Conservation (phyloP, 192 early-diverging fungal genomes). For the Irineochytrium annulatum region DNA sequence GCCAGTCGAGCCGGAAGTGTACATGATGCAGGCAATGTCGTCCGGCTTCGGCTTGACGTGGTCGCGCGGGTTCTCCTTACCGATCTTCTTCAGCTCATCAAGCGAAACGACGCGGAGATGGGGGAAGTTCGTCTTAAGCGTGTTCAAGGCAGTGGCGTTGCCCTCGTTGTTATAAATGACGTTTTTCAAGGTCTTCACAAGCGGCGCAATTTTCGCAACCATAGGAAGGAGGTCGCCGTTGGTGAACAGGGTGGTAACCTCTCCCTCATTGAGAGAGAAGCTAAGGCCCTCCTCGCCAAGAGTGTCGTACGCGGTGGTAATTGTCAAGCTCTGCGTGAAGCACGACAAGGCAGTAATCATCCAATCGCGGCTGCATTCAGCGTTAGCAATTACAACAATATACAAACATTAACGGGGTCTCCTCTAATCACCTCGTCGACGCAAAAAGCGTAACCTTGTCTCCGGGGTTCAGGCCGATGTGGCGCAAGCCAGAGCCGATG, state of each 20-base stretch:
- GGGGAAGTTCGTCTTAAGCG: background rate
- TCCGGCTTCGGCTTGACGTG: slow-evolving; percentile 55
- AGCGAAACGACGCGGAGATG: slow-evolving; percentile 50
- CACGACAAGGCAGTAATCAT: slow-evolving; percentile 56
- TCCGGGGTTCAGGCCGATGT: slow-evolving; percentile 53
- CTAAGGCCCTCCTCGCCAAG: slow-evolving; percentile 79
- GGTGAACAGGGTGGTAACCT: slow-evolving; percentile 68
- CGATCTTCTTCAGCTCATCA: slow-evolving; percentile 63
- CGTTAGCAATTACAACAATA: no score
- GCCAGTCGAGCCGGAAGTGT: slow-evolving; percentile 57
- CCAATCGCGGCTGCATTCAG: slow-evolving; percentile 58
- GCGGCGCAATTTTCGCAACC: slow-evolving; percentile 54
- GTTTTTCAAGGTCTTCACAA: slow-evolving; percentile 57
- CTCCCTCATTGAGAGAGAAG: slow-evolving; percentile 80
- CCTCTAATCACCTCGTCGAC: slow-evolving; percentile 29
- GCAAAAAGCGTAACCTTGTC: slow-evolving; percentile 48
- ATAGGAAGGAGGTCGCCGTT: slow-evolving; percentile 67
- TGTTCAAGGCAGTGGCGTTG: slow-evolving; percentile 20
- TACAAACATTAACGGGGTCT: no score
- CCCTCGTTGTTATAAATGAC: slow-evolving; percentile 70
- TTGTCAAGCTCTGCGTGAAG: slow-evolving; percentile 66
- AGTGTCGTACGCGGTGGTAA: slow-evolving; percentile 74
- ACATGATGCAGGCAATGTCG: slow-evolving; percentile 56
- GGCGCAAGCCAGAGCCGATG: slow-evolving; percentile 68
- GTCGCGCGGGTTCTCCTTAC: slow-evolving; percentile 58